A percentile compares a stretch with the other conserved stretches of the same genome.
Conservation (phyloP, 352 stramenopile genomes). For the Globisporangium cylindrosporum region DNA sequence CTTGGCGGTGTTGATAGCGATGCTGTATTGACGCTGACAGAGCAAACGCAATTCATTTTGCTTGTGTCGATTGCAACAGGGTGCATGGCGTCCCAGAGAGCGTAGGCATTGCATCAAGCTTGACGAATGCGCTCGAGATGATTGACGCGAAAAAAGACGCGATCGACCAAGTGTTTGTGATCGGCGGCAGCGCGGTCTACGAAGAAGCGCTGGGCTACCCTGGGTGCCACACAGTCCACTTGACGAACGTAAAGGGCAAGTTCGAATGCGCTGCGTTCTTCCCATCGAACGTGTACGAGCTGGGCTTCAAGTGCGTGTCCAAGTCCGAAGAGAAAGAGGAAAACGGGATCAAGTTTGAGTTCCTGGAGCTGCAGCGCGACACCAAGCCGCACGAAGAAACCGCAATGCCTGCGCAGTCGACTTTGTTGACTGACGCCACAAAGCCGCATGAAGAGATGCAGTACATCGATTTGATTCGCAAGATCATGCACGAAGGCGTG, state of each 20-base stretch:
- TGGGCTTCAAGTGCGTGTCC: conserved; percentile 42
- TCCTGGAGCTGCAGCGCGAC: conserved; percentile 57
- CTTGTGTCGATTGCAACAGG: neutral
- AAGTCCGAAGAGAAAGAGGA: conserved; percentile 69
- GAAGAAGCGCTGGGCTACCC: conserved; percentile 86
- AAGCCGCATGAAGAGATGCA: conserved; percentile 61
- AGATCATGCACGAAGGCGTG: conserved; percentile 95
- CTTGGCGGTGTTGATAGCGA: neutral
- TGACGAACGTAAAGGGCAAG: conserved; percentile 88
- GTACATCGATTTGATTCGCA: conserved; percentile 92
- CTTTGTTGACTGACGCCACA: conserved; percentile 1
- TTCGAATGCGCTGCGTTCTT: conserved; percentile 94
- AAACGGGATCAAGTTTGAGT: conserved; percentile 77
- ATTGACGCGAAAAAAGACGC: conserved; percentile 62
- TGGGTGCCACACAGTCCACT: conserved; percentile 84
- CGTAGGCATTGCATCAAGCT: conserved; percentile 85
- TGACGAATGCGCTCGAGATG: conserved; percentile 90
- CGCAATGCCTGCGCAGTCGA: conserved; percentile 9
- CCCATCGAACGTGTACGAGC: conserved; percentile 63
- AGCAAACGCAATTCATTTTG: neutral
- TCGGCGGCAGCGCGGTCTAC: conserved; percentile 96
- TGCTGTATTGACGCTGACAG: neutral
- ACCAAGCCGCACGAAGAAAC: neutral
- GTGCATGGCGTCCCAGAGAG: conserved; percentile 48
- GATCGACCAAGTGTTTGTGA: conserved; percentile 96